phyloP scores from a whole-genome alignment of 768 basidiomycete genomes.

The Leucocoprinus birnbaumii region DNA sequence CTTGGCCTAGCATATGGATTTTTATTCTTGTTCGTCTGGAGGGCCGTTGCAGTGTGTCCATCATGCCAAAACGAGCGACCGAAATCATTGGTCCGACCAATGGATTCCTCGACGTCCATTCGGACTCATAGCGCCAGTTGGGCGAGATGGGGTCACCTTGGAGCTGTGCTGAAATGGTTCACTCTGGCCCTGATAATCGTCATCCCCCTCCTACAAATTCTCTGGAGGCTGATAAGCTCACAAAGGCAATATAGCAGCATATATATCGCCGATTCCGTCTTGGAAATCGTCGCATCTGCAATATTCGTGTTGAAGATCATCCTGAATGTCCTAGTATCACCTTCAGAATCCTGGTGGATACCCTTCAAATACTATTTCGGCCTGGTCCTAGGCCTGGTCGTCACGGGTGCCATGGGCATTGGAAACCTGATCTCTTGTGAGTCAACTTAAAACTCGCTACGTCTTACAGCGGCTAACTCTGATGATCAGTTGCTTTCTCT shows the following conservation, averaged over 20 bases:
- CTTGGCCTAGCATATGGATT: slow-evolving; percentile 55
- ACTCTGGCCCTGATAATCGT: slow-evolving; percentile 42
- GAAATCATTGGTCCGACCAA: not conserved
- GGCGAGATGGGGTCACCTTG: slow-evolving; percentile 60
- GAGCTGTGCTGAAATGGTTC: slow-evolving; percentile 48
- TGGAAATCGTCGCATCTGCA: slow-evolving; percentile 56
- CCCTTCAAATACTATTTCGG: slow-evolving; percentile 44
- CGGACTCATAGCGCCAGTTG: slow-evolving; percentile 56
- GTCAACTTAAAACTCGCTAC: slow-evolving; percentile 25
- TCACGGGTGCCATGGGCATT: slow-evolving; percentile 51
- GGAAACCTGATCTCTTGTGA: slow-evolving; percentile 57
- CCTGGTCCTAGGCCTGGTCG: slow-evolving; percentile 47
- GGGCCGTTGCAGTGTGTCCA: slow-evolving; percentile 56
- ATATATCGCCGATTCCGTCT: slow-evolving; percentile 54
- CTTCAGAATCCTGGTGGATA: slow-evolving; percentile 34
- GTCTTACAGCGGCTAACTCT: not conserved
- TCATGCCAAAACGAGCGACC: slow-evolving; percentile 16
- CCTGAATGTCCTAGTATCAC: slow-evolving; percentile 51
- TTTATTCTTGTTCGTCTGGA: slow-evolving; percentile 70
- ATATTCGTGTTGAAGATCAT: slow-evolving; percentile 63
- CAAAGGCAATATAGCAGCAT: slow-evolving; percentile 39
- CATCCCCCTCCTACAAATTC: slow-evolving; percentile 55
- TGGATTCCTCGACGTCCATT: not conserved
- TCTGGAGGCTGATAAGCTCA: slow-evolving; percentile 52
- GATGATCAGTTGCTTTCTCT: slow-evolving; percentile 55